These are phyloP conservation scores for Protomyces inundatus DNA, from an alignment of 1,139 yeast genomes.

Conservation along the genomic window DNA sequence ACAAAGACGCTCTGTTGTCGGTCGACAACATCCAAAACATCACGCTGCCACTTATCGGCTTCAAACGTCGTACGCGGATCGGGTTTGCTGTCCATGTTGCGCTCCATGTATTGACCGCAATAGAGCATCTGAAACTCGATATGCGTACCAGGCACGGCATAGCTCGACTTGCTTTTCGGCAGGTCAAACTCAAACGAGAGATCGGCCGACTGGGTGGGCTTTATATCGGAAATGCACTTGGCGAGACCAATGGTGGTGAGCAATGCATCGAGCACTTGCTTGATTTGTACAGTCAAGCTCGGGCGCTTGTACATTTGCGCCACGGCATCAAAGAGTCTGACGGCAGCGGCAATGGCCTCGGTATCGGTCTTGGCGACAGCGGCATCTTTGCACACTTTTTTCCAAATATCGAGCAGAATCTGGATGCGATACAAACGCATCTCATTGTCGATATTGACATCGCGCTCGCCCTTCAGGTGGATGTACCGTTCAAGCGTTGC, in stretches of 20 bases:
- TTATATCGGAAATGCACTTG: conserved; percentile 12
- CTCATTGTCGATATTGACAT: conserved; percentile 25
- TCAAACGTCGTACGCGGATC: conserved; percentile 28
- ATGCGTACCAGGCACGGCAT: conserved; percentile 23
- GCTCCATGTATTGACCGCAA: conserved; percentile 28
- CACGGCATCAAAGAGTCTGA: conserved; percentile 21
- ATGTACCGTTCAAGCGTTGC: conserved; percentile 18
- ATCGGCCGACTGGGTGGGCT: conserved; percentile 11
- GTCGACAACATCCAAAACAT: conserved; percentile 26
- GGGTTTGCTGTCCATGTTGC: conserved; percentile 28
- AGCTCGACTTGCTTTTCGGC: conserved; percentile 25
- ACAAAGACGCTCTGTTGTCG: conserved; percentile 27
- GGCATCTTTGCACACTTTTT: conserved; percentile 24
- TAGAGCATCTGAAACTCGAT: conserved; percentile 25
- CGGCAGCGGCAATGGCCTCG: conserved; percentile 22
- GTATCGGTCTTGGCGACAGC: conserved; percentile 16
- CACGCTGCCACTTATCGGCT: conserved; percentile 29
- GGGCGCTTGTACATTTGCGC: conserved; percentile 16
- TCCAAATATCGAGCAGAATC: conserved; percentile 26
- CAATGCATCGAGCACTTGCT: conserved; percentile 19
- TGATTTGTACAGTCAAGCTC: conserved; percentile 21
- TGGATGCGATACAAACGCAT: conserved; percentile 27
- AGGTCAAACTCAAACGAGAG: conserved; percentile 25
- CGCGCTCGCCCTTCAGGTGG: conserved; percentile 18
- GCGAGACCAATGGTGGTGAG: conserved; percentile 25